Conservation (phyloP, 257 asterid genomes). For the Fraxinus quadrangulata region DNA sequence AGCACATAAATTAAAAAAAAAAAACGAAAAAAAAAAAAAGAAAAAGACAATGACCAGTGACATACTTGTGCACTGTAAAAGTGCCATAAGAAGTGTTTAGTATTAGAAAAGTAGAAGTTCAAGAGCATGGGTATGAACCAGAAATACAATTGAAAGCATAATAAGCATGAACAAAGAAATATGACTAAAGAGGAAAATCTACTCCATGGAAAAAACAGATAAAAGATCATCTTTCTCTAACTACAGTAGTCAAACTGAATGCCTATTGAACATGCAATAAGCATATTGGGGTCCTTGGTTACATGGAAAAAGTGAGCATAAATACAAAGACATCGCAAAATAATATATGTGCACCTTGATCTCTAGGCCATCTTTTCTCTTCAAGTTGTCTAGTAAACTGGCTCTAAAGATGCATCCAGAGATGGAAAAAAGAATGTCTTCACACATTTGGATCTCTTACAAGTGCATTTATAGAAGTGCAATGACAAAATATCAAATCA, state of each 20-base stretch:
- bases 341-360: background rate
- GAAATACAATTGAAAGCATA: background rate
- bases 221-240: background rate
- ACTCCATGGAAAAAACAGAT: background rate
- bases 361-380: background rate
- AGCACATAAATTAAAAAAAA: too few species aligned
- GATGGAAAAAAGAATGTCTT: background rate
- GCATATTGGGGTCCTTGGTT: background rate
- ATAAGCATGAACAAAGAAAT: background rate
- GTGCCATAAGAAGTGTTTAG: background rate
- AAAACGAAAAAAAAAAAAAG: too few species aligned
- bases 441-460: background rate
- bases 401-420: background rate
- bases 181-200: background rate
- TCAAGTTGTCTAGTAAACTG: background rate
- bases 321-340: background rate
- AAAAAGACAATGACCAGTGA: too few species aligned
- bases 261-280: background rate
- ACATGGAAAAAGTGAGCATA: background rate
- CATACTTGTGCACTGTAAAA: background rate
- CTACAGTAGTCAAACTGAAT: background rate
- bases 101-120: conserved; percentile 1
- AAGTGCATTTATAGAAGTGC: background rate
- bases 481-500: background rate
- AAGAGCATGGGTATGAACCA: background rate